A percentile compares a stretch with the other conserved stretches of the same genome.
Evolutionary conservation across 2,329 filamentous ascomycete species (phyloP).

Genomic region (Alternaria hordeiaustralica): DNA sequence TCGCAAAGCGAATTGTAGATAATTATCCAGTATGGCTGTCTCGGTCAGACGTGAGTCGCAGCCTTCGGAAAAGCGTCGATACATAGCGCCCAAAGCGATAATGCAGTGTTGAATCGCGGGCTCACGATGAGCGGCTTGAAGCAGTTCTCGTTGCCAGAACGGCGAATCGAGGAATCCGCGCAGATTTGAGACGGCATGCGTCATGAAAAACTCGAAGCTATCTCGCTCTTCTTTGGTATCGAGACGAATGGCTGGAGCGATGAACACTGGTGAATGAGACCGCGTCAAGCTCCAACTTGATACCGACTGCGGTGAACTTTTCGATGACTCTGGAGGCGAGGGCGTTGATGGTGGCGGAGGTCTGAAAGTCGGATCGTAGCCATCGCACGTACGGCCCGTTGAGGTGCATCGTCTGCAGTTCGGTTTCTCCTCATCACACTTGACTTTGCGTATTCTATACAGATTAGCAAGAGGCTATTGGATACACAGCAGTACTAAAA

Average conservation of each 20-base stretch:
- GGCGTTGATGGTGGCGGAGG: constrained; percentile 1
- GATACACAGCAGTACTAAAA: neutral
- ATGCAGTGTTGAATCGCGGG: constrained; percentile 40
- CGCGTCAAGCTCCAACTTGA: constrained; percentile 2
- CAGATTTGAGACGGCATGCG: constrained; percentile 31
- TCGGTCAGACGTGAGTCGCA: constrained; percentile 25
- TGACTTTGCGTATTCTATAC: constrained; percentile 40
- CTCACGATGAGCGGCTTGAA: constrained; percentile 41
- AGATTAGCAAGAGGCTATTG: constrained; percentile 2
- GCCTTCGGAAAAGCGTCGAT: constrained; percentile 38
- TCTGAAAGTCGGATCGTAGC: constrained; percentile 27
- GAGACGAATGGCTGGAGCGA: constrained; percentile 26
- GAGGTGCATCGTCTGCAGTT: constrained; percentile 38
- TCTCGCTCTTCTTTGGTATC: constrained; percentile 31
- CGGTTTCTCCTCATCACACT: constrained; percentile 45
- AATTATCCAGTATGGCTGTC: constrained; percentile 28
- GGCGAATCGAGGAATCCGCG: constrained; percentile 37
- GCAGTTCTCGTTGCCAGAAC: constrained; percentile 42
- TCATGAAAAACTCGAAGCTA: constrained; percentile 41
- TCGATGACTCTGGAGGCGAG: neutral
- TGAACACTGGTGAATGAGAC: constrained; percentile 12
- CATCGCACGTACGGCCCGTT: constrained; percentile 43
- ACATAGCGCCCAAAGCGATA: constrained; percentile 41
- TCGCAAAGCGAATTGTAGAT: constrained; percentile 38
- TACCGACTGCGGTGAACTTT: neutral